phyloP scores from a whole-genome alignment of 1,139 yeast species.

The Blastobotrys persicus region DNA sequence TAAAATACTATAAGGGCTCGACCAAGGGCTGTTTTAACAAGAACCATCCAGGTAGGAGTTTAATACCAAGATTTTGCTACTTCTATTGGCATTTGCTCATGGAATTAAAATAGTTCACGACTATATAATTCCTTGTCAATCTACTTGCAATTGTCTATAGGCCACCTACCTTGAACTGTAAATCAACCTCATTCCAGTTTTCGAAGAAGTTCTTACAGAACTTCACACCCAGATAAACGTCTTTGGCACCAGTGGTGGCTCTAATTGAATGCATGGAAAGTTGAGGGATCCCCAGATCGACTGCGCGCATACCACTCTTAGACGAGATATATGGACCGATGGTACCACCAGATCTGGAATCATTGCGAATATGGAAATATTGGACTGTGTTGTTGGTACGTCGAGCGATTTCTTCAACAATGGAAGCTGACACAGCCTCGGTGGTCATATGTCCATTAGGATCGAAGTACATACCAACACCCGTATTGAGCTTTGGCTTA shows the following conservation, averaged over 20 bases:
- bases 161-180: constrained; percentile 16
- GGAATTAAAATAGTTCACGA: too few relatives aligned
- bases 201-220: constrained; percentile 63
- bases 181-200: constrained; percentile 46
- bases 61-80: too few relatives aligned
- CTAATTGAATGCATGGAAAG: constrained; percentile 80
- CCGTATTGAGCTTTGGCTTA: constrained; percentile 70
- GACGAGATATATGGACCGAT: constrained; percentile 70
- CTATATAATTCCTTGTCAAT: too few relatives aligned
- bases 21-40: too few relatives aligned
- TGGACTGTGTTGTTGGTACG: constrained; percentile 57
- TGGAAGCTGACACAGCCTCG: constrained; percentile 59
- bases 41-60: too few relatives aligned
- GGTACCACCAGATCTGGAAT: constrained; percentile 73
- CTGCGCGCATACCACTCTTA: constrained; percentile 67
- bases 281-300: constrained; percentile 77
- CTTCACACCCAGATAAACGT: constrained; percentile 62
- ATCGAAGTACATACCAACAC: constrained; percentile 63
- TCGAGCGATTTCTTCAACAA: constrained; percentile 57
- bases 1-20: too few relatives aligned
- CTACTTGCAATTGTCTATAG: constrained; percentile 10
- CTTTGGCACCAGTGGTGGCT: constrained; percentile 70
- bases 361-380: constrained; percentile 55
- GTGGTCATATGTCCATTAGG: constrained; percentile 72
- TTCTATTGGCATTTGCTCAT: too few relatives aligned